A percentile compares a stretch with the other conserved stretches of the same genome.
These are phyloP conservation scores for Perkinsus chesapeaki DNA, from an alignment of 169 alveolate genomes.

Conservation along the genomic window DNA sequence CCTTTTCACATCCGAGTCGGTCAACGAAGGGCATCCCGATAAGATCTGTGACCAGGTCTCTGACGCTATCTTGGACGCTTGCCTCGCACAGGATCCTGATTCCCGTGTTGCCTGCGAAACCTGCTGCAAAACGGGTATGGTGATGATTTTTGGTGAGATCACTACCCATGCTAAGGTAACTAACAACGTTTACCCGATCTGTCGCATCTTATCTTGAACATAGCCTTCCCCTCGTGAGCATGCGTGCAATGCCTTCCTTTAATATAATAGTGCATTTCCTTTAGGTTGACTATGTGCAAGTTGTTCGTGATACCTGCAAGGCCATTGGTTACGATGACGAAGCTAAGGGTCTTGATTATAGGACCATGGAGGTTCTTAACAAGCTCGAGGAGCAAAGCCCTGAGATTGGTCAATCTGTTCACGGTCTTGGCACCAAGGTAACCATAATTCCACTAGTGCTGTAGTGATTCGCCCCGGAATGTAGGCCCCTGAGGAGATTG, in stretches of 20 bases:
- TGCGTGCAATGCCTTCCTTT: too few species aligned
- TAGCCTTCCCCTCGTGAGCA: too few species aligned
- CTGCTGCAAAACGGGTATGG: constrained; percentile 76
- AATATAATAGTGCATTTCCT: too few species aligned
- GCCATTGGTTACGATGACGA: constrained; percentile 82
- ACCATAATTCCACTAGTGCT: not conserved
- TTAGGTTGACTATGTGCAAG: constrained; percentile 75
- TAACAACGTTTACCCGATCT: not conserved
- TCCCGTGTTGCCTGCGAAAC: constrained; percentile 85
- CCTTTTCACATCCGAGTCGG: constrained; percentile 97
- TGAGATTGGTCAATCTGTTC: constrained; percentile 95
- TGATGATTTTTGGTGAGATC: constrained; percentile 96
- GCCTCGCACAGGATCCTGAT: constrained; percentile 79
- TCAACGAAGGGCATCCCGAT: constrained; percentile 99
- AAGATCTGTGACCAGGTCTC: constrained; percentile 98
- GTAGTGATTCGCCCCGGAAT: not conserved
- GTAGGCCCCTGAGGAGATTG: constrained; percentile 1
- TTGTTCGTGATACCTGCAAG: constrained; percentile 86
- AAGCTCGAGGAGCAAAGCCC: constrained; percentile 87
- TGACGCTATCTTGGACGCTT: constrained; percentile 98
- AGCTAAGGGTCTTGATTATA: constrained; percentile 88
- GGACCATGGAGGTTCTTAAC: constrained; percentile 83
- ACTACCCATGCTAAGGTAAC: constrained; percentile 75
- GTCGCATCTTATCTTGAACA: not conserved
- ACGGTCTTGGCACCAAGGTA: constrained; percentile 44